Base-by-base conservation (phyloP, 345 rosid species). In the Litchi chinensis region DNA sequence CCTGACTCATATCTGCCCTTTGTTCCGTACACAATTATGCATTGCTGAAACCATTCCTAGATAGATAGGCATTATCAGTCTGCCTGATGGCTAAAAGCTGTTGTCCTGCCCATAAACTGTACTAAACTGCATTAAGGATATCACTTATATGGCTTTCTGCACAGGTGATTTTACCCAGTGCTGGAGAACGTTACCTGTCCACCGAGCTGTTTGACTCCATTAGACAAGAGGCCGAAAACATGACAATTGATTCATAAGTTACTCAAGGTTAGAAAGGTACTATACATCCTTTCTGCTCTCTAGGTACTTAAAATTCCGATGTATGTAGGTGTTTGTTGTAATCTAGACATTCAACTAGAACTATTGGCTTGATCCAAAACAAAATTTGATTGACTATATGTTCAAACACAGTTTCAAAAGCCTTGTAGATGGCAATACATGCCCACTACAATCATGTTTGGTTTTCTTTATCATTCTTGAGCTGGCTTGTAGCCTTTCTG, bases 151-250 rank as follows among this genome's bases (percentile, higher is more conserved):
- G 71, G 24, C 46, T 70, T 56, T 10, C 8, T 28, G 5, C 70
- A 77, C 89, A 93, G 98, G 91, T 84, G 79, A 19, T 93, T 64
- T 88, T 93, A 76, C 94, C 96, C 16, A 93, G 98, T 59, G 88
- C 85, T 22, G 96, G 95, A 12, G 96, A 93, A 86, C 93, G 94
- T 46, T 93, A 93, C 82, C 81, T 92, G 9, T 90, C 96, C 4
- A 81, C 93, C 10, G 80, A 44, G 41, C 84, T 92, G 65, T 90
- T 91, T 40, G 89, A 88, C 19, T 87, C 94, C 1, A 80, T 86
- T 52, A 88, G 85, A 78, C 74, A 9, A 0, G 92, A 93, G 68
- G 91, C 87, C 7, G 88, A 86, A 73, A 90, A 76, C 71, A 84
- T 91, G 87, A 54, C 85, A 40, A 72, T 88, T 24, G 86, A 87